These are phyloP conservation scores for Yamadazyma takamatsuzukensis DNA, from an alignment of 805 yeast species.

Conservation along the genomic window DNA sequence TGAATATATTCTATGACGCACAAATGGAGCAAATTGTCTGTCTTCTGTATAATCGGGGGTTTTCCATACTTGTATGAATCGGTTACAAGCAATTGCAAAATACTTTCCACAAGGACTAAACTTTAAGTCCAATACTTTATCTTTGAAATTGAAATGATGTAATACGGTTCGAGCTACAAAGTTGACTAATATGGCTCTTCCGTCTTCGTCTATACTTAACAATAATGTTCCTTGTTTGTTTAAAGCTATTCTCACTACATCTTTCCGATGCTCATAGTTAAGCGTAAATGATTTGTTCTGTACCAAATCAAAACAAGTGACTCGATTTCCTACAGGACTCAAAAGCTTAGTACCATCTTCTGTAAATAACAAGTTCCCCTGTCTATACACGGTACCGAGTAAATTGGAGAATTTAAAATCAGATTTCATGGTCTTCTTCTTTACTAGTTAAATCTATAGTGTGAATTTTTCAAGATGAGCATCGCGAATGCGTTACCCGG, in stretches of 20 bases:
- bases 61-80: constrained; percentile 89
- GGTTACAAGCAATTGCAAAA: constrained; percentile 81
- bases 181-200: constrained; percentile 89
- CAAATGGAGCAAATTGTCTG: constrained; percentile 93
- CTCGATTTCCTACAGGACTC: constrained; percentile 94
- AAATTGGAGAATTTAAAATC: constrained; percentile 85
- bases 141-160: constrained; percentile 92
- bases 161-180: constrained; percentile 78
- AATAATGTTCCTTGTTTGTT: constrained; percentile 79
- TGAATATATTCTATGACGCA: constrained; percentile 82
- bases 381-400: constrained; percentile 90
- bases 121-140: constrained; percentile 64
- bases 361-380: constrained; percentile 85
- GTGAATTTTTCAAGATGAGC: constrained; percentile 10
- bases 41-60: constrained; percentile 80
- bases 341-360: constrained; percentile 80
- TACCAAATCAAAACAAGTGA: constrained; percentile 80
- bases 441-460: not conserved
- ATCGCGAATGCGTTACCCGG: constrained; percentile 8
- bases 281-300: constrained; percentile 86
- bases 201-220: constrained; percentile 83
- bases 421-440: constrained; percentile 62
- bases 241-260: constrained; percentile 72
- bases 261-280: constrained; percentile 87
- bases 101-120: constrained; percentile 86